These are phyloP conservation scores for Sistotremastrum niveocremeum DNA, from an alignment of 768 basidiomycete genomes.

Conservation along the genomic window DNA sequence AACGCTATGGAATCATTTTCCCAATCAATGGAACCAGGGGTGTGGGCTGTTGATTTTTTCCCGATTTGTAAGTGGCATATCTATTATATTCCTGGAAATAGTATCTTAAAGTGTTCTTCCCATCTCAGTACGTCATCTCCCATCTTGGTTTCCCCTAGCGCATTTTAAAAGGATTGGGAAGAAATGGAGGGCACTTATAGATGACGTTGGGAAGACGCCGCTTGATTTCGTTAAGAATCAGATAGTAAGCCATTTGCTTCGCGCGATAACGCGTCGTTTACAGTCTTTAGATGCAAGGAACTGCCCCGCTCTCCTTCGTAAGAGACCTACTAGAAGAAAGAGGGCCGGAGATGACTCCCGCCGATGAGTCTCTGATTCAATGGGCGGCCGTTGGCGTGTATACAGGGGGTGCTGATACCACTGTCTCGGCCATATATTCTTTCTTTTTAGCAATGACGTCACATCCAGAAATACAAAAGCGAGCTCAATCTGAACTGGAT, in stretches of 20 bases:
- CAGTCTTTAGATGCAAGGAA: conserved; percentile 4
- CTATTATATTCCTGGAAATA: not conserved
- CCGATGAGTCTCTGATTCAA: too few species aligned
- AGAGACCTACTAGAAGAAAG: conserved; percentile 4
- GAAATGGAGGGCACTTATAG: not conserved
- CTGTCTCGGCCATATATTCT: conserved; percentile 30
- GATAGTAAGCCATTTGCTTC: not conserved
- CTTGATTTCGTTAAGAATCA: not conserved
- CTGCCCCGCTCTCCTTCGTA: conserved; percentile 8
- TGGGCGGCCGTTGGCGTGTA: too few species aligned
- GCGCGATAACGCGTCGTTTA: too few species aligned
- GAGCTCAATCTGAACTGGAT: conserved; percentile 41
- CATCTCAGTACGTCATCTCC: conserved; percentile 7
- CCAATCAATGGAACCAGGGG: conserved; percentile 1
- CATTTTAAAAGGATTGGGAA: conserved; percentile 6
- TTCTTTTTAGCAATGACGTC: conserved; percentile 36
- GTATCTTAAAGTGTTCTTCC: not conserved
- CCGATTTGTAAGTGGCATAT: not conserved
- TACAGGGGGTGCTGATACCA: conserved; percentile 38
- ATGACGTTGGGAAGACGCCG: not conserved
- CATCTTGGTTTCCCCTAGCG: conserved; percentile 12
- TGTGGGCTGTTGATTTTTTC: conserved; percentile 3
- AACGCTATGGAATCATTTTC: conserved; percentile 4
- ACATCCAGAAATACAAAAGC: conserved; percentile 31
- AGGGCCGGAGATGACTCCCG: too few species aligned